Evolutionary conservation across 345 rosid species (phyloP), one percentile per base, ranked within the genome.

Genomic region (Lepidium aucheri): DNA sequence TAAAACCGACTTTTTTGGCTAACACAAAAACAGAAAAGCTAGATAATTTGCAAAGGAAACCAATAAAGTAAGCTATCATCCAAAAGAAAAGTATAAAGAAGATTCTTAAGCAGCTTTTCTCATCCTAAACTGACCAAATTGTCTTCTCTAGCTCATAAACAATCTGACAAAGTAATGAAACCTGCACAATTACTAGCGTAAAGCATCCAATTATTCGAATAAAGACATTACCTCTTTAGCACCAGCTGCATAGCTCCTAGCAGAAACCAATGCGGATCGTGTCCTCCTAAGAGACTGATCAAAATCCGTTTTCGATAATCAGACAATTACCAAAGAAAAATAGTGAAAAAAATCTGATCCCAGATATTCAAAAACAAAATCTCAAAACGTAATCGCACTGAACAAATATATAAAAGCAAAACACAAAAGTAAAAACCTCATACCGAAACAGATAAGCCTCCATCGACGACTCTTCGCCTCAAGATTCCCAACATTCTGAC

Each of bases 211-310:
- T 13, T 38, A 34, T 14, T 13, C 46, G 49, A 28, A 7, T 8
- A 58, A 53, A 22, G 7, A 34, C 5, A 24, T 33, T 55, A 88
- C 98, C 90, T 85, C 84, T 79, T 87, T 91, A 0, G 81, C 75
- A 5, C 82, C 86, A 60, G 92, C 79, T 10, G 98, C 82, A 65
- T 80, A 85, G 62, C 79, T 78, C 72, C 92, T 84, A 40, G 75
- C 76, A 13, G 81, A 75, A 54, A 75, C 69, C 10, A 60, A 63
- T 7, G 76, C 86, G 16, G 85, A 83, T 1, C 84, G 95, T 70
- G 84, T 71, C 70, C 77, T 75, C 40, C 78, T 78, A 16, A 80
- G 41, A 12, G 80, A 61, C 77, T 77, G 72, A 34, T 63, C 45
- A 60, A 67, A 73, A 34, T 6, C 42, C 55, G 43, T 15, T 34